Base-by-base conservation (phyloP, 768 basidiomycete genomes). In the Tricholomella constricta region DNA sequence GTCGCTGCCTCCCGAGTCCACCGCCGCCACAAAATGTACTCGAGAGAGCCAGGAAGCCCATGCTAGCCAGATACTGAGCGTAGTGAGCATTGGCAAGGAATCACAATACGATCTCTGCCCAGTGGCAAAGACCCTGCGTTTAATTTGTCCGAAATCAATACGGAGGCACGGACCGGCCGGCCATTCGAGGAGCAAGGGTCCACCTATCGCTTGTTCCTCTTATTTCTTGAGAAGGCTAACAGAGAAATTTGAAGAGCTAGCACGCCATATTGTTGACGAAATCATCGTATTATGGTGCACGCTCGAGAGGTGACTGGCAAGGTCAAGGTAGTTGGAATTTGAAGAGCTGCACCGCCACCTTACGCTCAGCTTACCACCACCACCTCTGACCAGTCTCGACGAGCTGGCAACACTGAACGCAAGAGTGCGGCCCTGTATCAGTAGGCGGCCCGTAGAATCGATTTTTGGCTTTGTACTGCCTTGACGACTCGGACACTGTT, bases 121-220 rank as follows among this genome's bases (percentile, higher is more conserved):
- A 17, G 12, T 17, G 27, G 10, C 26, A 6, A 45, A 8, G 20
- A 14, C 32, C 23, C 20, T 20, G 8, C 26, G n/a, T n/a, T 36
- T 7, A 19, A 31, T 35, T 23, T 35, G 20, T 25, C 17, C 23
- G 22, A 37, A 15, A 35, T 36, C 45, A 17, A 46, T 20, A 26
- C 32, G 46, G 46, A 44, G 20, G 6, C 12, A 15, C 54, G 54
- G 54, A 55, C 54, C 54, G 54, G 43, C 44, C 40, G 54, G 45
- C 7, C 26, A 29, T 12, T 4, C n/a, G 43, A 15, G 3, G 11
- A 4, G 43, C 5, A 9, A 29, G n/a, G n/a, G n/a, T n/a, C n/a
- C n/a, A n/a, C n/a, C n/a, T n/a, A n/a, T n/a, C n/a, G n/a, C n/a
- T n/a, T n/a, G n/a, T n/a, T n/a, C n/a, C n/a, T n/a, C n/a, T n/a